phyloP scores from a whole-genome alignment of 108 stramenopile species.

The Pinguiococcus pyrenoidosus region DNA sequence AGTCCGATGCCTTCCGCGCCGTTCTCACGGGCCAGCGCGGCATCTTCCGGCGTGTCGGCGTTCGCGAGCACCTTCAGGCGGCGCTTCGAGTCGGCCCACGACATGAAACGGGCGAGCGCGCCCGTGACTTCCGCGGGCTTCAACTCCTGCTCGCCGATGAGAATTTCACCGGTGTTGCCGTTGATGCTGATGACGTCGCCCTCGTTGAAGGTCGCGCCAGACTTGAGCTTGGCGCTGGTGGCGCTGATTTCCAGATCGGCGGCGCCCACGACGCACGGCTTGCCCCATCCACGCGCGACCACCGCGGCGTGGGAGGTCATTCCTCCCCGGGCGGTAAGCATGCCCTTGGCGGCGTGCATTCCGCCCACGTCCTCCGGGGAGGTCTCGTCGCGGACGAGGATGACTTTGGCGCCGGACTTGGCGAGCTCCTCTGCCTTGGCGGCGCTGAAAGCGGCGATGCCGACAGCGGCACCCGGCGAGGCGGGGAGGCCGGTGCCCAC shows the following conservation, averaged over 20 bases:
- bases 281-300: conserved; percentile 74
- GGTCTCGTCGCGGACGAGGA: conserved; percentile 60
- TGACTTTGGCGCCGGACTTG: conserved; percentile 46
- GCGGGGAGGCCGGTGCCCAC: conserved; percentile 63
- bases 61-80: conserved; percentile 60
- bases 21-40: conserved; percentile 44
- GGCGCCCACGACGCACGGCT: conserved; percentile 70
- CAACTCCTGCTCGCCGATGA: conserved; percentile 9
- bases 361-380: conserved; percentile 71
- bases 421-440: conserved; percentile 52
- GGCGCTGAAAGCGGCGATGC: conserved; percentile 59
- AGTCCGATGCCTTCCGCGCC: conserved; percentile 69
- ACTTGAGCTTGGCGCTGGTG: conserved; percentile 38
- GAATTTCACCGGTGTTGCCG: conserved; percentile 60
- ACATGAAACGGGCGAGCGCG: conserved; percentile 6
- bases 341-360: conserved; percentile 60
- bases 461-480: conserved; percentile 67
- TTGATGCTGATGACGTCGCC: conserved; percentile 60
- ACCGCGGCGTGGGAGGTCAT: conserved; percentile 72
- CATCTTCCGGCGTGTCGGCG: conserved; percentile 64
- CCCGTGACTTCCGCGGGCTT: conserved; percentile 4
- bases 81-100: conserved; percentile 49
- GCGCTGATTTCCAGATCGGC: conserved; percentile 50
- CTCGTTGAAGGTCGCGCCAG: conserved; percentile 45
- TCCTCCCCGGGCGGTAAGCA: conserved; percentile 64